Evolutionary conservation across 2,329 filamentous ascomycete species (phyloP), one percentile per base, ranked within the genome.

Genomic region (Cladophialophora exuberans): DNA sequence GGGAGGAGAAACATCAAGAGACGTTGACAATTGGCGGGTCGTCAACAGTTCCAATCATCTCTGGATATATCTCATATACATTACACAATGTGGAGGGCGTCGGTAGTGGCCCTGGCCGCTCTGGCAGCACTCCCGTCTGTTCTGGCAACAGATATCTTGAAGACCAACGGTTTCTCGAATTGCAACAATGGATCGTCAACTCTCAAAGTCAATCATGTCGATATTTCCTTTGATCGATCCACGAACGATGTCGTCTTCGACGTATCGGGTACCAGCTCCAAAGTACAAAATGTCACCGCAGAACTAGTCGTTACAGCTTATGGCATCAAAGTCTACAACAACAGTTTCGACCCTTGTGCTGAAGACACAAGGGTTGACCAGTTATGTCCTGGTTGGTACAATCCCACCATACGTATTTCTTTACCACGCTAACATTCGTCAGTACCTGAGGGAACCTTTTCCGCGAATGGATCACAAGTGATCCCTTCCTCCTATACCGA

Each of bases 271-370:
- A 85, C 82, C 56, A 97, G 89, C 69, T 73, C 74, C 50, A 83
- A 82, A 69, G 72, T 81, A 63, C 90, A 94, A 70, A 92, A 96
- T 63, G 90, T 97, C 57, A 88, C 82, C 52, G 92, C 90, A 11
- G 76, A 76, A 13, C 77, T 97, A 56, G 80, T 83, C 18, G 88
- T 97, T 33, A 87, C 81, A 22, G 93, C 93, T 6, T 97, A 97
- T 67, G 94, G 94, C 56, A 83, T 83, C 55, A 73, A 87, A 58
- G 83, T 97, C 20, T 97, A 95, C 73, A 78, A 81, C 33, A 89
- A 89, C 56, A 76, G 75, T 3, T 96, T 97, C 73, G 85, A 97
- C 67, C 94, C 94, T 30, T 99, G 94, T 72, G 81, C 85, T 15
- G 64, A 74, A 1, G 73, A 68, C 31, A 91, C 85, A 15, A 85